Evolutionary conservation across 352 stramenopile genomes (phyloP).

Genomic region (Globisporangium paroecandrum): DNA sequence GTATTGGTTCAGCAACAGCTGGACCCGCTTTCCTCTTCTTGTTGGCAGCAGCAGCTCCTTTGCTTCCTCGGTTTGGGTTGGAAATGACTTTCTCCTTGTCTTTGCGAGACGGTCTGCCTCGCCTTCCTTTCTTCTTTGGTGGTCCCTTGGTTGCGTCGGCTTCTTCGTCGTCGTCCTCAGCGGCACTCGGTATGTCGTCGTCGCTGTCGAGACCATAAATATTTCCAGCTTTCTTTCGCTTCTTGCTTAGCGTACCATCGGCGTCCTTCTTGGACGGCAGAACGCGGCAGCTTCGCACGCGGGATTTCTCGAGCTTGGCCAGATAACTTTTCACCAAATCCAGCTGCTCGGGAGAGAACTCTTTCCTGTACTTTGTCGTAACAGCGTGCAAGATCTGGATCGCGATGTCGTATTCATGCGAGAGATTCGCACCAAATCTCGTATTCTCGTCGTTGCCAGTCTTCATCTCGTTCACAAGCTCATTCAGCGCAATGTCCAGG

Average conservation of each 20-base stretch:
- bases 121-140: conserved; percentile 33
- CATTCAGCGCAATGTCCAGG: conserved; percentile 71
- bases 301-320: conserved; percentile 76
- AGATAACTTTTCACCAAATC: conserved; percentile 77
- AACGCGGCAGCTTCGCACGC: conserved; percentile 72
- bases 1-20: not conserved
- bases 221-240: conserved; percentile 14
- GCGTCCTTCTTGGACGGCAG: conserved; percentile 30
- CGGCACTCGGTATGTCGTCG: conserved; percentile 24
- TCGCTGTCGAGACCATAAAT: conserved; percentile 36
- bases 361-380: conserved; percentile 68
- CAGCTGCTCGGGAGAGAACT: conserved; percentile 82
- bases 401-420: conserved; percentile 85
- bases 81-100: conserved; percentile 20
- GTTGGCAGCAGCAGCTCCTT: conserved; percentile 13
- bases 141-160: conserved; percentile 21
- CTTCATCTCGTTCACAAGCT: conserved; percentile 65
- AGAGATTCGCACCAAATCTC: conserved; percentile 47
- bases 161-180: conserved; percentile 43
- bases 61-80: conserved; percentile 20
- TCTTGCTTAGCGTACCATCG: conserved; percentile 25
- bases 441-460: conserved; percentile 42
- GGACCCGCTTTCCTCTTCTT: conserved; percentile 27
- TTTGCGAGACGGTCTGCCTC: conserved; percentile 31
- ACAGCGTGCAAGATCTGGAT: conserved; percentile 81